These are phyloP conservation scores for Ceratobasidium theobromae DNA, from an alignment of 1,284 basidiomycete genomes.

Conservation along the genomic window DNA sequence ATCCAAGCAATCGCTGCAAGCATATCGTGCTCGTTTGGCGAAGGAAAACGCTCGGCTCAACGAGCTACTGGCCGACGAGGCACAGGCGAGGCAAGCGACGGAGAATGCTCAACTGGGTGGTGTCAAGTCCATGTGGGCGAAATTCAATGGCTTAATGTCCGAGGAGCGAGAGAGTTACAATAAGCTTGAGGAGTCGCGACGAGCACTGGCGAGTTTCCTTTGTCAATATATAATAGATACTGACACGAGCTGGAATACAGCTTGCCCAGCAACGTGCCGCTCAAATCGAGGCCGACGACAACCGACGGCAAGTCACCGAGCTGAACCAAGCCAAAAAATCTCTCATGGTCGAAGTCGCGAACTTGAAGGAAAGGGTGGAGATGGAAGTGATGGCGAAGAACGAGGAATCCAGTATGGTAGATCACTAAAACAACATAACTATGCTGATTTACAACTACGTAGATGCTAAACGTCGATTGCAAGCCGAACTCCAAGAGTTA, in stretches of 20 bases:
- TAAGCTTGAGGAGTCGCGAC: slow-evolving; percentile 69
- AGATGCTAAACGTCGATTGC: slow-evolving; percentile 63
- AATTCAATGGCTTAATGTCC: slow-evolving; percentile 63
- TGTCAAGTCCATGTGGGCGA: slow-evolving; percentile 66
- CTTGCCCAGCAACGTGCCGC: slow-evolving; percentile 66
- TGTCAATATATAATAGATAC: background rate
- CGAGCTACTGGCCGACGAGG: slow-evolving; percentile 63
- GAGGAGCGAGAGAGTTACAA: slow-evolving; percentile 63
- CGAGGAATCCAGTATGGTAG: slow-evolving; percentile 56
- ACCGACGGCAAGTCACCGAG: slow-evolving; percentile 62
- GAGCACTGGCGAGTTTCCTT: slow-evolving; percentile 65
- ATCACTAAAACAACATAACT: background rate
- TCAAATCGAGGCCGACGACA: slow-evolving; percentile 63
- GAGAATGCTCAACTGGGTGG: slow-evolving; percentile 64
- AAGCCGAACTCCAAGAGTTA: slow-evolving; percentile 64
- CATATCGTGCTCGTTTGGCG: slow-evolving; percentile 57
- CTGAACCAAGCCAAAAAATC: slow-evolving; percentile 57
- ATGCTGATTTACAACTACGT: slow-evolving; percentile 27
- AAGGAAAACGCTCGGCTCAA: slow-evolving; percentile 60
- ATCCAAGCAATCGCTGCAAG: slow-evolving; percentile 63
- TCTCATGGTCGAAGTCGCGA: slow-evolving; percentile 57
- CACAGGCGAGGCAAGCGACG: slow-evolving; percentile 59
- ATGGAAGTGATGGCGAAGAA: slow-evolving; percentile 54
- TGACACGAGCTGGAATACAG: slow-evolving; percentile 43
- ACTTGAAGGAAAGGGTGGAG: slow-evolving; percentile 60